These are phyloP conservation scores for apple (Malus domestica) DNA, from an alignment of 306 rosid species.

Conservation along the genomic window ASM211411v1 NC_041792.1:2761501-2762000, in stretches of 20 bases:
- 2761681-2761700: constrained; percentile 19
- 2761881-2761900: neutral
- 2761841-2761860: neutral
- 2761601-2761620: constrained; percentile 31
- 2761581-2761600: constrained; percentile 30
- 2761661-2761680: constrained; percentile 4
- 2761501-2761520: neutral
- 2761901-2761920: neutral
- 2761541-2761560: neutral
- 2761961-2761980: neutral
- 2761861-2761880: neutral
- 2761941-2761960: neutral
- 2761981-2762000: neutral
- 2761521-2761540: neutral
- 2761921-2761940: neutral
- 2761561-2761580: constrained; percentile 39
- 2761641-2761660: neutral
- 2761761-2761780: constrained; percentile 35
- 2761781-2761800: constrained; percentile 34
- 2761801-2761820: constrained; percentile 28
- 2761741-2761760: constrained; percentile 28
- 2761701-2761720: constrained; percentile 17
- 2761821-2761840: constrained; percentile 41
- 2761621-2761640: constrained; percentile 14
- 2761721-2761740: constrained; percentile 21